Conservation (phyloP, 352 stramenopile genomes). For the Blastocystis sp. region DNA sequence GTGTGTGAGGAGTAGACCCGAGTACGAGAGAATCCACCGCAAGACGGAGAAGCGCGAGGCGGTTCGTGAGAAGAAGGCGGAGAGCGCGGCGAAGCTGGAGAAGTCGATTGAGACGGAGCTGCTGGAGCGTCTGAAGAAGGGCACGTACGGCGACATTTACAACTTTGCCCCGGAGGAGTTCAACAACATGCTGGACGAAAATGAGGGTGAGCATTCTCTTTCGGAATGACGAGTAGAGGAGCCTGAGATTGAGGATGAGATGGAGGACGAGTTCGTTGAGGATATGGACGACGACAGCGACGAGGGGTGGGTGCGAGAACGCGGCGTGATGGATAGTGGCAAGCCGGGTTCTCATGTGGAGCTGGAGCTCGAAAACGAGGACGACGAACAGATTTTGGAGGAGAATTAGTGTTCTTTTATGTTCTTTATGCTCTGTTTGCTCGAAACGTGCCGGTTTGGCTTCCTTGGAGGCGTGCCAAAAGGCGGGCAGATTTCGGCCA, state of each 20-base stretch:
- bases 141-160: slow-evolving; percentile 98
- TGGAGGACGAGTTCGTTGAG: slow-evolving; percentile 53
- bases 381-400: slow-evolving; percentile 47
- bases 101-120: slow-evolving; percentile 92
- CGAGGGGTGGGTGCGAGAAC: slow-evolving; percentile 34
- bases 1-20: slow-evolving; percentile 28
- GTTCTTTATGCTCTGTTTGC: background rate
- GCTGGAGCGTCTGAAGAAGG: slow-evolving; percentile 90
- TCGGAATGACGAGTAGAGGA: background rate
- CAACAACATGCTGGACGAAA: slow-evolving; percentile 77
- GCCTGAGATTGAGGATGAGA: slow-evolving; percentile 7
- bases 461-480: too few species aligned
- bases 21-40: slow-evolving; percentile 70
- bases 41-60: slow-evolving; percentile 90
- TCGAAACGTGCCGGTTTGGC: too few species aligned
- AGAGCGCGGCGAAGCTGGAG: slow-evolving; percentile 74
- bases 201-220: slow-evolving; percentile 36
- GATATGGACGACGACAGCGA: slow-evolving; percentile 70
- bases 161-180: slow-evolving; percentile 93
- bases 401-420: slow-evolving; percentile 69
- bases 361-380: slow-evolving; percentile 65
- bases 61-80: slow-evolving; percentile 91
- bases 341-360: slow-evolving; percentile 23
- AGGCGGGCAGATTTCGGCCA: too few species aligned
- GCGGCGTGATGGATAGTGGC: slow-evolving; percentile 13